Percentiles rank a stretch among this genome's conserved stretches.
Evolutionary conservation across 192 early-diverging fungal species (phyloP).

Genomic region (Gigaspora rosea): DNA sequence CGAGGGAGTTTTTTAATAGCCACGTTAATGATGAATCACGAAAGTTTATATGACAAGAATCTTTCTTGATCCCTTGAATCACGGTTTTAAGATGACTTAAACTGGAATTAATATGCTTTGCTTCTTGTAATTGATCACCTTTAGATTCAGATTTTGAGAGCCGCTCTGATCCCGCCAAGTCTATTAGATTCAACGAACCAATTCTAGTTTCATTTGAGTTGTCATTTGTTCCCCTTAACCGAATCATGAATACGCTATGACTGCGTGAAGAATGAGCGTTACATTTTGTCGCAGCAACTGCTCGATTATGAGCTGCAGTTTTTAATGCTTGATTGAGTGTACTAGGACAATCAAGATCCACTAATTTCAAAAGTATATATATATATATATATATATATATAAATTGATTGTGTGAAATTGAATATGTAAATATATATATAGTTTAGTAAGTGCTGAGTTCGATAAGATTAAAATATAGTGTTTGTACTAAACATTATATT

Average conservation of each 20-base stretch:
- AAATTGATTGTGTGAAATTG: not conserved
- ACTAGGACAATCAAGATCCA: constrained; percentile 69
- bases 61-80: constrained; percentile 79
- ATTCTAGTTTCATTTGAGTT: constrained; percentile 70
- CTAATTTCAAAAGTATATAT: no score
- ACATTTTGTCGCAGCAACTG: constrained; percentile 88
- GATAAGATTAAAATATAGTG: no score
- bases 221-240: constrained; percentile 71
- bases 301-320: constrained; percentile 76
- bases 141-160: constrained; percentile 78
- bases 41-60: constrained; percentile 85
- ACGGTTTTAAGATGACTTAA: constrained; percentile 89
- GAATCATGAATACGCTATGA: constrained; percentile 92
- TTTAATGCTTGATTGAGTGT: constrained; percentile 72
- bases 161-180: constrained; percentile 93
- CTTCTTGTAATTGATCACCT: constrained; percentile 88
- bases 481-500: no score
- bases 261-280: constrained; percentile 93
- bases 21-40: constrained; percentile 86
- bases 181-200: constrained; percentile 89
- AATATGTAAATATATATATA: not conserved
- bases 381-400: no score
- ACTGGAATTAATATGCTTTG: constrained; percentile 96
- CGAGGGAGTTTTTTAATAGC: constrained; percentile 57
- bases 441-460: no score